Conservation (phyloP, 73 alveolate species). For the Effrenium voratum region DNA sequence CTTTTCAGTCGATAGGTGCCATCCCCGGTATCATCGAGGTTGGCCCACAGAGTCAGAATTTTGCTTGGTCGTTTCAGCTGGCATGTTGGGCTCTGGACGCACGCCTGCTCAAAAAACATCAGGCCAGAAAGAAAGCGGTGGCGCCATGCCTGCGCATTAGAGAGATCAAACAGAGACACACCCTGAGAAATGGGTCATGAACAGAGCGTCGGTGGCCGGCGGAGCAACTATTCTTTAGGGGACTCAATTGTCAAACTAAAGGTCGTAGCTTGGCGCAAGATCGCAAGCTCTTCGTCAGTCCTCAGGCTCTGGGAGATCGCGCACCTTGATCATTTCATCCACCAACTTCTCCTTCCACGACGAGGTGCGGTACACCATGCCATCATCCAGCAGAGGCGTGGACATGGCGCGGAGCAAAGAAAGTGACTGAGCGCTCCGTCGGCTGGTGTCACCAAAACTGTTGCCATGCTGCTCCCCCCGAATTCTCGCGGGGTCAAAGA, state of each 20-base stretch:
- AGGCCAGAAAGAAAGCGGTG: no score
- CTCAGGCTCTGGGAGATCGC: conserved; percentile 8
- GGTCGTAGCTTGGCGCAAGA: background rate
- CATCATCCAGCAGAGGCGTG: background rate
- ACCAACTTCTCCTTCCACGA: conserved; percentile 25
- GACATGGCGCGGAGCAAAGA: background rate
- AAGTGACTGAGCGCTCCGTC: background rate
- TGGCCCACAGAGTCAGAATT: no score
- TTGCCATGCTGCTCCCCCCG: background rate
- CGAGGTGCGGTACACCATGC: background rate
- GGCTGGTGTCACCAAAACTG: background rate
- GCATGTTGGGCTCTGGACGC: no score
- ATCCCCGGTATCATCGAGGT: no score
- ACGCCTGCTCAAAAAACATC: no score
- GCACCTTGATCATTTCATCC: conserved; percentile 4
- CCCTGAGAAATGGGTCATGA: background rate
- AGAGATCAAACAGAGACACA: background rate
- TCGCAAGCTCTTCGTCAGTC: background rate
- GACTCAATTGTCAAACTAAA: background rate
- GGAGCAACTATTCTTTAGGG: background rate
- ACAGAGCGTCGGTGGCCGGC: background rate
- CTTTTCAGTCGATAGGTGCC: no score
- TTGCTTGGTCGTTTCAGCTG: no score
- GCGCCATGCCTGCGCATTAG: no score
- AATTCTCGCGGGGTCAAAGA: background rate